These are phyloP conservation scores for Tuber umbilicatum DNA, from an alignment of 495 filamentous ascomycete species.

Conservation along the genomic window DNA sequence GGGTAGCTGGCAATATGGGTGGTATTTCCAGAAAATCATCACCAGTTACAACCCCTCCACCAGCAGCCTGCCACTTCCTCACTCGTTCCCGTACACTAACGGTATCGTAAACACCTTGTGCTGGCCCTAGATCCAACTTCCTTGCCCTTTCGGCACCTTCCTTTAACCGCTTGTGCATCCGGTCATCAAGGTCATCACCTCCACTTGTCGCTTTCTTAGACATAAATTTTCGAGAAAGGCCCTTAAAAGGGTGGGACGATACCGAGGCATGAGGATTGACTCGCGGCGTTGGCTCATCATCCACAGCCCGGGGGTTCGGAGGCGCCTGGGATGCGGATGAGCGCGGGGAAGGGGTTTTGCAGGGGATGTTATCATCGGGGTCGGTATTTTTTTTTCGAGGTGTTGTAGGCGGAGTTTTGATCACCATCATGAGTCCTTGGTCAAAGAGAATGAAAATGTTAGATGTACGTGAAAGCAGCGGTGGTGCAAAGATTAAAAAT, in stretches of 20 bases:
- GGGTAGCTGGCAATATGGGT: slow-evolving; percentile 38
- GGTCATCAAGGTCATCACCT: slow-evolving; percentile 31
- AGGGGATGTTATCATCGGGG: slow-evolving; percentile 39
- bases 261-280: slow-evolving; percentile 31
- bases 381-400: slow-evolving; percentile 22
- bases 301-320: slow-evolving; percentile 38
- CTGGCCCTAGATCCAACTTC: slow-evolving; percentile 50
- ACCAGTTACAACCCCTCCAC: slow-evolving; percentile 39
- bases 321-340: slow-evolving; percentile 41
- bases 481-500: neutral
- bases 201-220: slow-evolving; percentile 25
- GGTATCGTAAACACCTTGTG: slow-evolving; percentile 52
- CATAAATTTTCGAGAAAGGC: slow-evolving; percentile 33
- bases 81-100: slow-evolving; percentile 46
- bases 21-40: slow-evolving; percentile 35
- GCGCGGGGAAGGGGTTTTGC: slow-evolving; percentile 40
- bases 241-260: slow-evolving; percentile 31
- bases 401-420: slow-evolving; percentile 20
- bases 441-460: neutral
- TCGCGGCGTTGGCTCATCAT: slow-evolving; percentile 37
- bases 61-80: slow-evolving; percentile 39
- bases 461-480: neutral
- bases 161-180: slow-evolving; percentile 33
- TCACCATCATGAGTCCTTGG: neutral
- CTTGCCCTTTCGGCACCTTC: slow-evolving; percentile 24